Conservation (phyloP, 148 eudicot species). For the Camellia sinensis region DNA sequence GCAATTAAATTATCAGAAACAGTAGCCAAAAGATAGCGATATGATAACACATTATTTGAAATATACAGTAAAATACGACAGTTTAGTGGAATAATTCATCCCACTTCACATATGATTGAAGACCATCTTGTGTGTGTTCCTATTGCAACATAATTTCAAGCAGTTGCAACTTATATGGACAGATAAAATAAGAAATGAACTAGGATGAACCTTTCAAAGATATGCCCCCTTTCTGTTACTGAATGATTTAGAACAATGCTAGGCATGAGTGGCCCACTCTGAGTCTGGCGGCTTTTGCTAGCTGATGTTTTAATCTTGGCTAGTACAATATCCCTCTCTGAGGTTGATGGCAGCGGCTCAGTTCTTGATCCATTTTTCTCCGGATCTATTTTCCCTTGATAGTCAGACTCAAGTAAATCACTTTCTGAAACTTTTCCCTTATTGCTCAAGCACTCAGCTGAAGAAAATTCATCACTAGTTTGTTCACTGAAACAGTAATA, state of each 20-base stretch:
- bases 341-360: constrained; percentile 40
- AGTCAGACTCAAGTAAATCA: constrained; percentile 31
- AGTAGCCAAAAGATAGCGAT: background rate
- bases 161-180: background rate
- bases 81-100: background rate
- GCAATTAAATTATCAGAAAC: background rate
- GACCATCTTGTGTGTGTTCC: background rate
- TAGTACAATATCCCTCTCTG: constrained; percentile 45
- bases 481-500: constrained; percentile 48
- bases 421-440: constrained; percentile 40
- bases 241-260: constrained; percentile 63
- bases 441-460: constrained; percentile 31
- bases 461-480: constrained; percentile 26
- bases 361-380: constrained; percentile 41
- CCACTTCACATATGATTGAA: background rate
- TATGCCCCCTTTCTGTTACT: constrained; percentile 54
- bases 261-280: constrained; percentile 85
- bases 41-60: background rate
- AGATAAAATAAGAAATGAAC: constrained; percentile 9
- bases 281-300: constrained; percentile 59
- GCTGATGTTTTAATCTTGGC: constrained; percentile 43
- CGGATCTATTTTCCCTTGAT: constrained; percentile 37
- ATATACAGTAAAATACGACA: background rate
- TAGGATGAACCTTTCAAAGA: constrained; percentile 59
- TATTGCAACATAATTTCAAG: background rate